Base-by-base conservation (phyloP, 2,329 filamentous ascomycete genomes). In the Colletotrichum sp. region DNA sequence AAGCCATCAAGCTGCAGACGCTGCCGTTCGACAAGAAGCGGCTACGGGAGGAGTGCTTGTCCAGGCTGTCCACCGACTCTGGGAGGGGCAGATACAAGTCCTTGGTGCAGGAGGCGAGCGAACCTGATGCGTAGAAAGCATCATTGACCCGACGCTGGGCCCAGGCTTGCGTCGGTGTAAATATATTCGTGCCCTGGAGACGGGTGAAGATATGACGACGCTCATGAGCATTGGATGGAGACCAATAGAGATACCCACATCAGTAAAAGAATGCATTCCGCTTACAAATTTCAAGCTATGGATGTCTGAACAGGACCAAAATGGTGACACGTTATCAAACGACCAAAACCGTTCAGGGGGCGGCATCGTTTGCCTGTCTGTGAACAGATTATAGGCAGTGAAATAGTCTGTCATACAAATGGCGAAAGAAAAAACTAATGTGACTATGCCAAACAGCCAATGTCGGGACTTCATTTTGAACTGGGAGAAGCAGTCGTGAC, bases 1-100 rank as follows among this genome's bases (percentile, higher is more conserved):
- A 90, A 10, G 89, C 89, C 0, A 84, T 95, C 28, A 83, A 85
- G 63, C 60, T 83, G 8, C 91, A 92, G 79, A 85, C 83, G 16
- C 79, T 94, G 15, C 87, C 88, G 0, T 91, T 87, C 77, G 86
- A 90, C 15, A 85, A 81, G 60, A 79, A 82, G 8, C 85, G 90
- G 60, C 78, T 93, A 32, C 84, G 82, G 28, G 76, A 79, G 1
- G 88, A 90, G 69, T 82, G 92, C 6, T 78, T 91, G 24, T 75
- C 80, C 5, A 77, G 79, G 16, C 68, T 89, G 44, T 81, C 82
- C 3, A 70, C 75, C 8, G 71, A 76, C 4, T 55, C 80, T 15
- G 59, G 59, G 7, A 63, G 44, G 57, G 72, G 44, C 67, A 78
- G 79, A 66, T 87, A 83, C 44, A 79, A 79, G 18, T 65, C 65